Evolutionary conservation across 2,329 filamentous ascomycete genomes (phyloP).

Genomic region (Pseudopithomyces chartarum): DNA sequence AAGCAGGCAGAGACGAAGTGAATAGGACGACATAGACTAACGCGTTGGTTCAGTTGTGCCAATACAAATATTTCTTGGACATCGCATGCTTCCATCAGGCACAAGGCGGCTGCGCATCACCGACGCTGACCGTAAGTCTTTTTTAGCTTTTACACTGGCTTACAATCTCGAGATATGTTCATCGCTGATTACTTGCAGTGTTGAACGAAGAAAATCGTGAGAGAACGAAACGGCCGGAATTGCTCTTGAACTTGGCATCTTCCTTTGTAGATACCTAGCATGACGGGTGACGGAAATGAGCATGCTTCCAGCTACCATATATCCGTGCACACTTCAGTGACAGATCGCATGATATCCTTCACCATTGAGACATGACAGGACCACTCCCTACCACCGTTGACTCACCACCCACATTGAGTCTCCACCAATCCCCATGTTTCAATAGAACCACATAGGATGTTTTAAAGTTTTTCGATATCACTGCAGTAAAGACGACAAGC

Average conservation of each 20-base stretch:
- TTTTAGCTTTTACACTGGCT: not conserved
- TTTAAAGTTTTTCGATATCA: not conserved
- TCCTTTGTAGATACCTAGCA: not conserved
- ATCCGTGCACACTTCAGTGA: too few relatives aligned
- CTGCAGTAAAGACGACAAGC: not conserved
- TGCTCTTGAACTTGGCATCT: not conserved
- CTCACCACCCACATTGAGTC: too few relatives aligned
- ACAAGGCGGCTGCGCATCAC: constrained; percentile 22
- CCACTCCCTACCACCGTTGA: too few relatives aligned
- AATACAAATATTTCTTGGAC: constrained; percentile 20
- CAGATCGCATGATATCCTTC: too few relatives aligned
- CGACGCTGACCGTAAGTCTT: constrained; percentile 20
- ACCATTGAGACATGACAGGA: too few relatives aligned
- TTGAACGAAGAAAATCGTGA: not conserved
- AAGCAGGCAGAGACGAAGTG: not conserved
- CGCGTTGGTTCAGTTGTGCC: constrained; percentile 18
- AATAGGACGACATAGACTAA: not conserved
- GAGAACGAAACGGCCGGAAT: not conserved
- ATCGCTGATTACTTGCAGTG: not conserved
- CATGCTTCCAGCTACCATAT: too few relatives aligned
- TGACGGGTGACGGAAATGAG: too few relatives aligned
- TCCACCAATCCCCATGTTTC: not conserved
- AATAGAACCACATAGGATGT: not conserved
- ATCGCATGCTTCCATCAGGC: constrained; percentile 23
- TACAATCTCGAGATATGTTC: not conserved